phyloP scores from a whole-genome alignment of 2,329 filamentous ascomycete species.

The Stylonectria norvegica region DNA sequence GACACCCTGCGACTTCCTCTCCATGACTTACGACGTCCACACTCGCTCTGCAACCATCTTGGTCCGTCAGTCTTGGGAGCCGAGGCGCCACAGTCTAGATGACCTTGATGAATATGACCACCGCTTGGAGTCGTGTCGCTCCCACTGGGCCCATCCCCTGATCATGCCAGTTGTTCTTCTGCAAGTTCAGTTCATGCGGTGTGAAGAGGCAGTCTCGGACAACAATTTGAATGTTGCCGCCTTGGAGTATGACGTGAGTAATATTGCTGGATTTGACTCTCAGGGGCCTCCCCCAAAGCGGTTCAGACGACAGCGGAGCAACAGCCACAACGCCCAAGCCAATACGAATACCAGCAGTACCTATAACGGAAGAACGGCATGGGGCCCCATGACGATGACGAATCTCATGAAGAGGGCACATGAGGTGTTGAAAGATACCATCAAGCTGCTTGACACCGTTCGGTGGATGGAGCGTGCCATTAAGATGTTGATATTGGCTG shows the following conservation, averaged over 20 bases:
- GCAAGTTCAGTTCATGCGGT: slow-evolving; percentile 44
- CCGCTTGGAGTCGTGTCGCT: slow-evolving; percentile 42
- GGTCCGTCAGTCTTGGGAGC: slow-evolving; percentile 43
- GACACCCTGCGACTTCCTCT: slow-evolving; percentile 46
- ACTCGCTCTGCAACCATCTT: slow-evolving; percentile 39
- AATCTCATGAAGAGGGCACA: slow-evolving; percentile 47
- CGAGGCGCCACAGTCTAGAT: slow-evolving; percentile 38
- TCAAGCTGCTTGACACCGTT: slow-evolving; percentile 44
- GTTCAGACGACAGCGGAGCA: slow-evolving; percentile 21
- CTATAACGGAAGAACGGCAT: slow-evolving; percentile 12
- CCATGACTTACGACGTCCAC: slow-evolving; percentile 42
- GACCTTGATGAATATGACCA: slow-evolving; percentile 45
- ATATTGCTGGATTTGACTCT: slow-evolving; percentile 39
- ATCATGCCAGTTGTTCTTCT: slow-evolving; percentile 45
- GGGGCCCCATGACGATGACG: slow-evolving; percentile 43
- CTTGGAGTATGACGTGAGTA: slow-evolving; percentile 42
- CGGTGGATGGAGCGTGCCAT: slow-evolving; percentile 47
- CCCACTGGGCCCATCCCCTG: slow-evolving; percentile 45
- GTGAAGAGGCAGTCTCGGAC: slow-evolving; percentile 42
- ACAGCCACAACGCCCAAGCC: slow-evolving; percentile 19
- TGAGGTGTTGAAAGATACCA: slow-evolving; percentile 43
- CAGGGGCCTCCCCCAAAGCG: slow-evolving; percentile 26
- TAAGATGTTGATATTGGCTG: slow-evolving; percentile 41
- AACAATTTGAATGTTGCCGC: slow-evolving; percentile 41
- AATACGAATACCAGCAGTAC: too few relatives aligned